Base-by-base conservation (phyloP, 495 filamentous ascomycete species). In the Podospora anserina region DNA sequence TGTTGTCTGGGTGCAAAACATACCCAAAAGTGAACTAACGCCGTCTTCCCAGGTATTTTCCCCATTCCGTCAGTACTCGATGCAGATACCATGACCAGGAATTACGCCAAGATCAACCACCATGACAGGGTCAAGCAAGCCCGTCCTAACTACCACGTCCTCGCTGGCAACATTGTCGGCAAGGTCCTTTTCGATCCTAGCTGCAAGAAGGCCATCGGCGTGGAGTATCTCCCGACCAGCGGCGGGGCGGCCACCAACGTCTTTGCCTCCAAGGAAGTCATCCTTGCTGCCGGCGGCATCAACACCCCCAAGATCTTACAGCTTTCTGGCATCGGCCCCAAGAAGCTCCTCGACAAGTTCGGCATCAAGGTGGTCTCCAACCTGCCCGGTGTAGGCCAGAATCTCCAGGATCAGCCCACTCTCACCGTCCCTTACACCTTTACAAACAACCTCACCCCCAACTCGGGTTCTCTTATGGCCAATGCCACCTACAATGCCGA, bases 351-450 rank as follows among this genome's bases (percentile, higher is more conserved):
- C 54, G 74, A 83, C 39, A 78, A 80, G 30, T 82, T 93, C 63
- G 81, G 81, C 4, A 93, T 96, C 67, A 83, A 86, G 13, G 84
- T 94, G 13, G 79, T 91, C 20, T 85, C 86, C 69, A 84, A 93
- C 69, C 84, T 93, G 39, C 90, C 90, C 20, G 91, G 90, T 70
- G 87, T 94, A 13, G 92, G 92, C 66, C 86, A 93, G 79, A 92
- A 84, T 59, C 76, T 84, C 61, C 82, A 85, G 63, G 84, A 86
- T 63, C 83, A 86, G 65, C 71, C 76, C 13, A 76, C 73, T 0
- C 59, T 77, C 28, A 63, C 66, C 2, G 67, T 79, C 20, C 66
- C 69, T 20, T 77, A 70, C 49, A 72, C 68, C 56, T 73, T 76
- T 66, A 70, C 70, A 3, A 59, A 49, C 39, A 78, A 78, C 69